phyloP scores from a whole-genome alignment of 148 eudicot species.

The Simmondsia chinensis region DNA sequence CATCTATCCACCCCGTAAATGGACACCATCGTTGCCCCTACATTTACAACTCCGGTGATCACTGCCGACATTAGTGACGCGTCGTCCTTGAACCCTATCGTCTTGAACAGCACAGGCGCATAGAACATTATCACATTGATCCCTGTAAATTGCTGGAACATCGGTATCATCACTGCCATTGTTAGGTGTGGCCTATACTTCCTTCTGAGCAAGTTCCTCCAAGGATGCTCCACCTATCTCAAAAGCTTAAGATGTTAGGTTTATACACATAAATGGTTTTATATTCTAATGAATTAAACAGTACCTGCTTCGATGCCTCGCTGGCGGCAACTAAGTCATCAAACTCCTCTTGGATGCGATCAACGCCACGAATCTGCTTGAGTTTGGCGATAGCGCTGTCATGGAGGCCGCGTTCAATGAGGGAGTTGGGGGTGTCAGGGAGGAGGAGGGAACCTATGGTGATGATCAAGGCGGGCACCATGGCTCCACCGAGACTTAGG shows the following conservation, averaged over 20 bases:
- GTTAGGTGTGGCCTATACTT: conserved; percentile 67
- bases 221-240: conserved; percentile 64
- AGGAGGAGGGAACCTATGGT: conserved; percentile 45
- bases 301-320: conserved; percentile 34
- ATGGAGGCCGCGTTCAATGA: conserved; percentile 47
- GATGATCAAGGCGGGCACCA: conserved; percentile 71
- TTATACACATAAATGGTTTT: too few relatives aligned
- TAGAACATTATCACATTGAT: conserved; percentile 80
- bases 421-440: conserved; percentile 76
- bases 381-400: conserved; percentile 42
- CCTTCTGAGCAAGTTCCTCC: conserved; percentile 50
- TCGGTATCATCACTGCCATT: conserved; percentile 66
- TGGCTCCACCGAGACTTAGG: conserved; percentile 58
- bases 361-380: conserved; percentile 39
- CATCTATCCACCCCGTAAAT: conserved; percentile 61
- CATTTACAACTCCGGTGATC: conserved; percentile 61
- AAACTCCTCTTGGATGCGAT: conserved; percentile 42
- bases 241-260: too few relatives aligned
- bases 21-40: conserved; percentile 54
- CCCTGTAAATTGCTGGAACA: conserved; percentile 76
- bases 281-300: too few relatives aligned
- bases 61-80: conserved; percentile 75
- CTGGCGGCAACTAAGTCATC: conserved; percentile 59
- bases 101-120: conserved; percentile 66
- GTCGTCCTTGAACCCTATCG: conserved; percentile 53